These are phyloP conservation scores for Cocos nucifera DNA, from an alignment of 176 grass and related monocot species.

Conservation along the genomic window DNA sequence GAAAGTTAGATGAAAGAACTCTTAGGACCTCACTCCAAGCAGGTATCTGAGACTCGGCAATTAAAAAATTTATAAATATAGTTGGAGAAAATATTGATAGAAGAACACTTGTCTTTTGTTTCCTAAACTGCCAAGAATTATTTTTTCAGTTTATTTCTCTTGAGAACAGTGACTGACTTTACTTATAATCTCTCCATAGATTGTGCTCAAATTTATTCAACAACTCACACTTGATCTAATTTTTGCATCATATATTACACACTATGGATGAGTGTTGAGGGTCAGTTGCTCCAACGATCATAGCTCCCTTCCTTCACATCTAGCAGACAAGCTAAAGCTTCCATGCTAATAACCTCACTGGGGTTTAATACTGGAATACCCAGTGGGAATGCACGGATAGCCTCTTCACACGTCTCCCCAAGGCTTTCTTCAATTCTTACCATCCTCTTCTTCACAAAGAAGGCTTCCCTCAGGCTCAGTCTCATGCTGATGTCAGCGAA, in stretches of 20 bases:
- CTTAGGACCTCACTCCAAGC: too few relatives aligned
- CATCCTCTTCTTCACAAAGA: constrained; percentile 65
- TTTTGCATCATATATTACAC: constrained; percentile 31
- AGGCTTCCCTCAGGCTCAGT: constrained; percentile 56
- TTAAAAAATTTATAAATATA: too few relatives aligned
- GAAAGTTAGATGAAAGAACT: too few relatives aligned
- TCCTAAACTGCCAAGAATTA: too few relatives aligned
- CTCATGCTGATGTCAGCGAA: constrained; percentile 31
- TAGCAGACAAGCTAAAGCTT: constrained; percentile 47
- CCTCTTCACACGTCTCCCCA: constrained; percentile 61
- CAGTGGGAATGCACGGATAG: constrained; percentile 70
- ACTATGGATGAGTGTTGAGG: constrained; percentile 42
- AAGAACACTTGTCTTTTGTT: too few relatives aligned
- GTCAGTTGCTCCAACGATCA: constrained; percentile 56
- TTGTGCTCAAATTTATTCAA: too few relatives aligned
- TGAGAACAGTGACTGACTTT: too few relatives aligned
- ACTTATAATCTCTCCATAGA: too few relatives aligned
- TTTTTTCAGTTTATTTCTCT: too few relatives aligned
- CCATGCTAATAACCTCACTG: constrained; percentile 52
- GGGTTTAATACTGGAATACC: constrained; percentile 69
- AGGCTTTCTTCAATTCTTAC: constrained; percentile 44
- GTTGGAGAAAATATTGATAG: too few relatives aligned
- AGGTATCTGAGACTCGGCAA: too few relatives aligned
- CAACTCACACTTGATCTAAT: too few relatives aligned
- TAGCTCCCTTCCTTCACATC: constrained; percentile 36